Base-by-base conservation (phyloP, 192 early-diverging fungal genomes). In the Lobosporangium transversale region DNA sequence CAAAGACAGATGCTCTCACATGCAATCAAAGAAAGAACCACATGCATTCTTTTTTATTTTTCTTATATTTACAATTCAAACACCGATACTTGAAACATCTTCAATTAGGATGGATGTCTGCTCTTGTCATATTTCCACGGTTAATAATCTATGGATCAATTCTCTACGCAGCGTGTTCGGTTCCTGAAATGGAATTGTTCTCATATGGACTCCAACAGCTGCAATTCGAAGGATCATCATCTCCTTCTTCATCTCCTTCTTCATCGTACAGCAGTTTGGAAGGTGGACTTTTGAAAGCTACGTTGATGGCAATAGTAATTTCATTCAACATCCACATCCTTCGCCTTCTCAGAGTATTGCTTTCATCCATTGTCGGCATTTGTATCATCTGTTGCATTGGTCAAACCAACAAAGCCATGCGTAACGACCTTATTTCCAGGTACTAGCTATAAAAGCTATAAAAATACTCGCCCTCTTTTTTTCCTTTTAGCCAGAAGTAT, bases 121-220 rank as follows among this genome's bases (percentile, higher is more conserved):
- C 60, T 17, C 47, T 76, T 15, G 59, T 62, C 15, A 15, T 47
- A 0, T 8, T 67, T 52, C 73, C 73, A 57, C 55, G 73, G 47
- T 48, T 67, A 17, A n/a, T 57, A 6, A 27, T 76, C 8, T 76
- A 67, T 33, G 58, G 35, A 20, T 67, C 42, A 2, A 62, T 76
- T 37, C 43, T 76, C 15, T 61, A 56, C 18, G 58, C 51, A 4
- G 54, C 32, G 8, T 62, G 32, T 10, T 21, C 10, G 20, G 53
- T 51, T 21, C 73, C 63, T 0, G 73, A 52, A 11, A 35, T 62
- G 11, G 63, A 33, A 4, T 21, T 51, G 6, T 57, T 65, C 0
- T 43, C 33, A 10, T 20, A 11, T 1, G 65, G 58, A 11, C 58
- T 76, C 20, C 47, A 66, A 12, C 43, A 21, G 26, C 27, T 76